Conservation (phyloP, 495 filamentous ascomycete genomes). For the Xylaria longipes region DNA sequence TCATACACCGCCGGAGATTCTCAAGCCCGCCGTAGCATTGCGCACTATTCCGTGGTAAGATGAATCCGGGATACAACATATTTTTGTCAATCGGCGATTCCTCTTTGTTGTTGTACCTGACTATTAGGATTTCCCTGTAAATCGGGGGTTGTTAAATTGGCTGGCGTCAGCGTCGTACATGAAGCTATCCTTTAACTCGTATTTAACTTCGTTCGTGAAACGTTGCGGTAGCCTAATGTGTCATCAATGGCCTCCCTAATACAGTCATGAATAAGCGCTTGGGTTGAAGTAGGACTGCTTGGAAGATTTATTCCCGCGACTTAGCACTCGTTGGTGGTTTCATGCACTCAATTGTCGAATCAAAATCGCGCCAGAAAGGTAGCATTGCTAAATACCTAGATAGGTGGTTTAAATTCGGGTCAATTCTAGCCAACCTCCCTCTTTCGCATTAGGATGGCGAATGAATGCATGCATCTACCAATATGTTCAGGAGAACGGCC, state of each 20-base stretch:
- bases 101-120: background rate
- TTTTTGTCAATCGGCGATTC: background rate
- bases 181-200: background rate
- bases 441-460: slow-evolving; percentile 9
- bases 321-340: background rate
- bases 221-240: background rate
- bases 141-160: background rate
- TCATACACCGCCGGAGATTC: background rate
- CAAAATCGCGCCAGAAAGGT: background rate
- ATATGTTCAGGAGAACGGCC: background rate
- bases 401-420: background rate
- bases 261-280: background rate
- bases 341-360: background rate
- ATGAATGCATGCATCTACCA: background rate
- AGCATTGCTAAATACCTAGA: background rate
- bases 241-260: background rate
- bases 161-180: slow-evolving; percentile 19
- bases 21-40: background rate
- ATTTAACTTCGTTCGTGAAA: background rate
- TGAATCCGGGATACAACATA: background rate
- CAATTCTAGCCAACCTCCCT: background rate
- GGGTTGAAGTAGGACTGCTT: background rate
- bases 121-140: background rate
- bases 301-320: background rate
- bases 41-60: background rate